Evolutionary conservation across 2,329 filamentous ascomycete genomes (phyloP).

Genomic region (Domatiomyces globalis): DNA sequence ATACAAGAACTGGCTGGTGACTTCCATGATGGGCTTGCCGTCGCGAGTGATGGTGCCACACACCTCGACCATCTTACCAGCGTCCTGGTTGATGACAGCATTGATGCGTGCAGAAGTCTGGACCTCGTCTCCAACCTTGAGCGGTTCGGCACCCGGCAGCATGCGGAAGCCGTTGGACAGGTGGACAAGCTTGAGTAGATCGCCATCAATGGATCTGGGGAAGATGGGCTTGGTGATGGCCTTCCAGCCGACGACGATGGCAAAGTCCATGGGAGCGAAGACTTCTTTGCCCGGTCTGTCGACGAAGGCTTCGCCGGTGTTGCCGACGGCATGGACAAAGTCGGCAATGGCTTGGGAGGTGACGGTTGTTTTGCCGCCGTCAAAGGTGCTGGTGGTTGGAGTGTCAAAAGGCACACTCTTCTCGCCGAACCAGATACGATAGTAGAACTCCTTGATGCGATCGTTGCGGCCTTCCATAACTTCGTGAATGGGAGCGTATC

Average conservation of each 20-base stretch:
- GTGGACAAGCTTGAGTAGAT: constrained; percentile 89
- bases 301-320: constrained; percentile 93
- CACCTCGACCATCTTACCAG: constrained; percentile 99
- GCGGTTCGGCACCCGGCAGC: constrained; percentile 83
- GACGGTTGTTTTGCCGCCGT: constrained; percentile 74
- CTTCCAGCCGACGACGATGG: constrained; percentile 97
- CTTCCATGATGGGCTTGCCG: constrained; percentile 83
- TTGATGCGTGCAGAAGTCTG: constrained; percentile 93
- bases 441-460: constrained; percentile 98
- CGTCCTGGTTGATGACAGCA: constrained; percentile 93
- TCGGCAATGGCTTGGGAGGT: constrained; percentile 90
- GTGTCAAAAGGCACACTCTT: constrained; percentile 72
- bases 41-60: constrained; percentile 86
- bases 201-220: constrained; percentile 87
- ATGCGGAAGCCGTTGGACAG: constrained; percentile 96
- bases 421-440: constrained; percentile 89
- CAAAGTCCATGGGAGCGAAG: constrained; percentile 96
- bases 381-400: constrained; percentile 72
- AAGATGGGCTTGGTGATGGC: constrained; percentile 99
- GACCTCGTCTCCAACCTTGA: constrained; percentile 90
- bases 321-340: constrained; percentile 97
- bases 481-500: constrained; percentile 93
- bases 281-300: constrained; percentile 88
- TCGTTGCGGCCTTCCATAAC: constrained; percentile 95
- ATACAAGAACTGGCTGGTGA: constrained; percentile 96